Evolutionary conservation across 305 asterid species (phyloP).

Genomic region (Fraxinus paxiana): DNA sequence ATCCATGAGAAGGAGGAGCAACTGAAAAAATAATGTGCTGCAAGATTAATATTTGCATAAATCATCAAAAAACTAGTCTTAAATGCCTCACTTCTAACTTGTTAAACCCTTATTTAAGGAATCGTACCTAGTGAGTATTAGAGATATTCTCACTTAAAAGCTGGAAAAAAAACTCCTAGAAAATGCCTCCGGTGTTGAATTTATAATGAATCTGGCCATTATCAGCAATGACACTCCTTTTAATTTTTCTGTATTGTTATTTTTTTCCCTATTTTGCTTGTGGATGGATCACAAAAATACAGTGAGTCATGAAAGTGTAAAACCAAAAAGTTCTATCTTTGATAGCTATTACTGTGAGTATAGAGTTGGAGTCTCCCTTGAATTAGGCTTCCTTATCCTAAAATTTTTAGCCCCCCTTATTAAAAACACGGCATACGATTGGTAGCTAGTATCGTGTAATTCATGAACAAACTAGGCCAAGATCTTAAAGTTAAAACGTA

Average conservation of each 20-base stretch:
- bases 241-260: background rate
- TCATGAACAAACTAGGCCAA: conserved; percentile 19
- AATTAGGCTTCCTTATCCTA: background rate
- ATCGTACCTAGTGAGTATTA: background rate
- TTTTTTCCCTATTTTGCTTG: conserved; percentile 11
- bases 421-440: conserved; percentile 11
- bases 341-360: conserved; percentile 5
- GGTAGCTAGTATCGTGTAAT: conserved; percentile 3
- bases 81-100: background rate
- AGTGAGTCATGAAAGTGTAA: conserved; percentile 1
- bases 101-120: background rate
- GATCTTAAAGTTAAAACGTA: background rate
- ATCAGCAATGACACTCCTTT: background rate
- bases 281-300: conserved; percentile 7
- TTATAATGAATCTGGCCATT: background rate
- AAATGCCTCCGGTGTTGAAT: background rate
- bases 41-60: background rate
- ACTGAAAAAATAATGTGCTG: conserved; percentile 7
- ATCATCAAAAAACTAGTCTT: background rate
- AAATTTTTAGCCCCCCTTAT: background rate
- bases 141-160: background rate
- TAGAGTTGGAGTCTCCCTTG: conserved; percentile 7
- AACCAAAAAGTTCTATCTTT: conserved; percentile 3
- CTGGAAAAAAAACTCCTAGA: background rate
- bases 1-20: conserved; percentile 5